Evolutionary conservation across 768 basidiomycete genomes (phyloP), one percentile per base, ranked within the genome.

Genomic region (Pleurotus giganteus): DNA sequence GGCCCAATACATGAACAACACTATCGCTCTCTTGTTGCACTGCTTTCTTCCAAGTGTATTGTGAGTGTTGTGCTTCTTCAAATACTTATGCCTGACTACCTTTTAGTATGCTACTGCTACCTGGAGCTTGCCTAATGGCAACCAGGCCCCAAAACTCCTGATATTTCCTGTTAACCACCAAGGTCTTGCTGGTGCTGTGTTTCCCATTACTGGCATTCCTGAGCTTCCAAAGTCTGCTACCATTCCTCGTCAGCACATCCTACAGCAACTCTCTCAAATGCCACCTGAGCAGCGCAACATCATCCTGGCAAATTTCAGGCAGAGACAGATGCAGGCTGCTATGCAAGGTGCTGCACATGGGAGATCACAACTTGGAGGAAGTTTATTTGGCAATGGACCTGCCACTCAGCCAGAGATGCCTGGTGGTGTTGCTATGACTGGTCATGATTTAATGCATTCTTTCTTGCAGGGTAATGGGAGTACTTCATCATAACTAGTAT

Each of bases 41-140:
- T 80, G 8, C 69, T 88, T 57, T 47, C 42, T 0, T 67, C 69
- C 0, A 79, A 74, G 53, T 75, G 71, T 27, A 63, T 78, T 19
- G 85, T 86, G 55, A 47, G 80, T 69, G 31, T 19, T 17, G 8
- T 32, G 28, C 13, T 24, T 26, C 5, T 29, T 23, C 11, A 12
- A 8, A 27, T 28, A 13, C 27, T 31, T 17, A n/a, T 8, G 7
- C 27, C n/a, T 39, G 0, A 23, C n/a, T 37, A 4, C 1, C 21
- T 7, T 53, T 31, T 29, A 79, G 78, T 80, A 70, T 36, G 74
- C 76, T 12, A 60, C 71, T 34, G 65, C 71, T 2, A 69, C 68
- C 21, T 78, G 78, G 74, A 60, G 57, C 13, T 58, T 66, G 13
- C 69, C 71, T 2, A 63, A 65, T 8, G 75, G 73, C 1, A 57